Percentiles rank a stretch among this genome's conserved stretches.
Conservation (phyloP, 768 basidiomycete species). For the Fomitopsis serialis region DNA sequence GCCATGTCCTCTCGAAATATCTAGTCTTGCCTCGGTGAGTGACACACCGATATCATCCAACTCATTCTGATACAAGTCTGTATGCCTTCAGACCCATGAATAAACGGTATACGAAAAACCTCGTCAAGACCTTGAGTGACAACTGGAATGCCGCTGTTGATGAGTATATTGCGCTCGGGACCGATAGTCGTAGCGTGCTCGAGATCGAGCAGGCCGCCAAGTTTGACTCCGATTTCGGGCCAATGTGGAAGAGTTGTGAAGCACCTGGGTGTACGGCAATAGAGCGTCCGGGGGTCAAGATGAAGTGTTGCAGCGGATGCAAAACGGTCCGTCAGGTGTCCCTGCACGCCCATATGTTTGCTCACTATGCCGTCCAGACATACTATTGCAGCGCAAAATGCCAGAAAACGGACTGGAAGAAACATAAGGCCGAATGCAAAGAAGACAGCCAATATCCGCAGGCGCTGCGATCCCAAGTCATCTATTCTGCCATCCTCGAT, state of each 20-base stretch:
- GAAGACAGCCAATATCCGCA: no score
- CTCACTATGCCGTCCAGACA: slow-evolving; percentile 7
- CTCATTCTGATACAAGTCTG: neutral
- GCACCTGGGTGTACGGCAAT: slow-evolving; percentile 12
- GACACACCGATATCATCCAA: no score
- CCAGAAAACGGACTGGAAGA: slow-evolving; percentile 13
- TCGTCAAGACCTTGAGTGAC: neutral
- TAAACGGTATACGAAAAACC: neutral
- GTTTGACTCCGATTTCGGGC: slow-evolving; percentile 17
- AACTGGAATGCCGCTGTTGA: slow-evolving; percentile 23
- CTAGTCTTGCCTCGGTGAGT: slow-evolving; percentile 1
- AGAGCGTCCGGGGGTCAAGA: slow-evolving; percentile 13
- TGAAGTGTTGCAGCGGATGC: slow-evolving; percentile 17
- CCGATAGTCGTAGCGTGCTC: slow-evolving; percentile 9
- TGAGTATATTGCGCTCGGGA: slow-evolving; percentile 15
- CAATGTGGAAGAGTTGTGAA: slow-evolving; percentile 20
- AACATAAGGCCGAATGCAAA: slow-evolving; percentile 14
- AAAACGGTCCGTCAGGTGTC: slow-evolving; percentile 17
- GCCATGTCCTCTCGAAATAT: neutral
- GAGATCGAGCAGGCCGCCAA: slow-evolving; percentile 21
- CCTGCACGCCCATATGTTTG: neutral
- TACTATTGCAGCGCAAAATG: slow-evolving; percentile 17
- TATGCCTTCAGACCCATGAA: slow-evolving; percentile 3
- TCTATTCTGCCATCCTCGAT: no score
- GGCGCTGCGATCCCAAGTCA: no score